Evolutionary conservation across 2,329 filamentous ascomycete genomes (phyloP).

Genomic region (Aspergillus hortae): DNA sequence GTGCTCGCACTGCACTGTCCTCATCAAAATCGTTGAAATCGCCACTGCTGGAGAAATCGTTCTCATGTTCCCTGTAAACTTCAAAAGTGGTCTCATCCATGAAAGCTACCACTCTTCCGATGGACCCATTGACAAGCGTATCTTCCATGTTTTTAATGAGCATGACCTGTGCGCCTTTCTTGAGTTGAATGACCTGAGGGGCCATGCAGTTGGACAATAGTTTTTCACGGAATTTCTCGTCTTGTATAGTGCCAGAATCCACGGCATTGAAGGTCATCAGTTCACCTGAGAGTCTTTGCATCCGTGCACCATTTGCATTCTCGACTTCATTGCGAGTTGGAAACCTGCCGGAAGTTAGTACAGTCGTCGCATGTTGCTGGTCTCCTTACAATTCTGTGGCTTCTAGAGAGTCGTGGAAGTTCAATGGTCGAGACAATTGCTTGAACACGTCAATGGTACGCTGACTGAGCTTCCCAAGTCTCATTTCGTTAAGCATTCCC

Average conservation of each 20-base stretch:
- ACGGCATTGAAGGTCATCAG: conserved; percentile 65
- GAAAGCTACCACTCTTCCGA: conserved; percentile 81
- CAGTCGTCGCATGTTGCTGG: neutral
- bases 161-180: conserved; percentile 96
- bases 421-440: conserved; percentile 65
- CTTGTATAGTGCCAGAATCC: conserved; percentile 67
- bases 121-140: conserved; percentile 84
- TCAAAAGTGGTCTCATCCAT: conserved; percentile 66
- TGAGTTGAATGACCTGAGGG: conserved; percentile 72
- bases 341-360: conserved; percentile 53
- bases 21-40: conserved; percentile 44
- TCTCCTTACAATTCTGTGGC: conserved; percentile 72
- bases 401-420: conserved; percentile 69
- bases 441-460: conserved; percentile 74
- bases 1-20: conserved; percentile 40
- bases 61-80: conserved; percentile 56
- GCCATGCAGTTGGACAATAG: conserved; percentile 91
- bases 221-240: conserved; percentile 68
- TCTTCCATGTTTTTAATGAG: conserved; percentile 99
- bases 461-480: conserved; percentile 75
- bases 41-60: conserved; percentile 49
- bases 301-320: conserved; percentile 71
- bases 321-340: conserved; percentile 90
- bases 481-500: conserved; percentile 96
- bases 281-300: conserved; percentile 68